phyloP scores from a whole-genome alignment of 1,284 basidiomycete species.

The Cutaneotrichosporon cyanovorans region DNA sequence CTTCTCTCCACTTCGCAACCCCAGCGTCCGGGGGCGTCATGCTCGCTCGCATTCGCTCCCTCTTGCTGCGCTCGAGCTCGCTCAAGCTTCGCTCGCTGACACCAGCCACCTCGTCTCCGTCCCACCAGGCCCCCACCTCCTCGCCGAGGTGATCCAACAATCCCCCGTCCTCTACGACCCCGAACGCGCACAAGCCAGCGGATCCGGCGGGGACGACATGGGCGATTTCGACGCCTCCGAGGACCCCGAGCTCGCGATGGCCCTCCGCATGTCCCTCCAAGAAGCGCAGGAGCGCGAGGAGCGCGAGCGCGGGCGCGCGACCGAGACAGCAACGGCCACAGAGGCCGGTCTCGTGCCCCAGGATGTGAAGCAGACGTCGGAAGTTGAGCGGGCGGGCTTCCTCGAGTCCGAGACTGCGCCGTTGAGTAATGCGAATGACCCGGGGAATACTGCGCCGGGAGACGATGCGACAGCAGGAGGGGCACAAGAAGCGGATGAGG shows the following conservation, averaged over 20 bases:
- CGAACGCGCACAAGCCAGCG: conserved; percentile 56
- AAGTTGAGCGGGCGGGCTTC: conserved; percentile 1
- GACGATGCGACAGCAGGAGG: no score
- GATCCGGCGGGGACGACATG: conserved; percentile 35
- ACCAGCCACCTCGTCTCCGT: conserved; percentile 66
- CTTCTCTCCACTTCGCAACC: no score
- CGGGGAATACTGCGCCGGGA: conserved; percentile 14
- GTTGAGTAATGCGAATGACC: conserved; percentile 24
- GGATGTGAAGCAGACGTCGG: conserved; percentile 8
- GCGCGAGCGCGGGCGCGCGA: conserved; percentile 10
- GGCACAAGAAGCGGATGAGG: no score
- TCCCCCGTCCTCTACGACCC: conserved; percentile 79
- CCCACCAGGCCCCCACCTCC: conserved; percentile 65
- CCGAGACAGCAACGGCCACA: conserved; percentile 16
- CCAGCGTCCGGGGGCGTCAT: no score
- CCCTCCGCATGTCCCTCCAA: conserved; percentile 93
- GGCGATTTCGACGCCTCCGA: conserved; percentile 73
- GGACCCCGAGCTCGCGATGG: conserved; percentile 97
- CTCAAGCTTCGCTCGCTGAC: not conserved
- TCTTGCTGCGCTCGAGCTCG: no score
- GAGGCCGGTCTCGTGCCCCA: conserved; percentile 7
- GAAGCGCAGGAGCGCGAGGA: conserved; percentile 67
- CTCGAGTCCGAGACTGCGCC: conserved; percentile 21
- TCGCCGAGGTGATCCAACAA: conserved; percentile 74
- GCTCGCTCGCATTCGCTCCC: no score